These are phyloP conservation scores for Chaetomiaceae sp. DNA, from an alignment of 2,329 filamentous ascomycete species.

Conservation along the genomic window DNA sequence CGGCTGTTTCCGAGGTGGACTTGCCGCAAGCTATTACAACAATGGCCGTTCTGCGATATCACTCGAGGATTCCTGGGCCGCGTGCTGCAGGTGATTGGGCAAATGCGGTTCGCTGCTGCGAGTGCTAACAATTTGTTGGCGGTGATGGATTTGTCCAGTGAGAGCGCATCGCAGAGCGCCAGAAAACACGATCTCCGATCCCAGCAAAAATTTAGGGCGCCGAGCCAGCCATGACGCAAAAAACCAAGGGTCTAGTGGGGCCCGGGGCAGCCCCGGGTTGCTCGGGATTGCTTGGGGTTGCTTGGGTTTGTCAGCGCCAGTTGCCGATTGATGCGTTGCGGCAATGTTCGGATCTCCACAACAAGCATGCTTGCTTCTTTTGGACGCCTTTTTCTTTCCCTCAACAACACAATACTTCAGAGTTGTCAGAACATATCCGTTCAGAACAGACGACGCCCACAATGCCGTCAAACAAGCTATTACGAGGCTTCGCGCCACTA, in stretches of 20 bases:
- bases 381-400: constrained; percentile 8
- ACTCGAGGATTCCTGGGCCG: not conserved
- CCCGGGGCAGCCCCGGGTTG: not conserved
- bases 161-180: constrained; percentile 7
- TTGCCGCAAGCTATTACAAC: not conserved
- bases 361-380: constrained; percentile 3
- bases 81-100: constrained; percentile 14
- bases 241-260: constrained; percentile 7
- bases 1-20: constrained; percentile 2
- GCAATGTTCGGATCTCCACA: constrained; percentile 13
- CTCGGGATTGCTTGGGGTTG: constrained; percentile 15
- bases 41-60: not conserved
- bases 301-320: constrained; percentile 24
- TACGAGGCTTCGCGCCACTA: constrained; percentile 26
- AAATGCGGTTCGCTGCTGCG: not conserved
- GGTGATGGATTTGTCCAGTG: constrained; percentile 10
- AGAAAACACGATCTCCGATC: no score
- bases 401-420: not conserved
- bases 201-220: constrained; percentile 18
- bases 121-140: not conserved
- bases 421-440: not conserved
- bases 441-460: not conserved
- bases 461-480: constrained; percentile 29
- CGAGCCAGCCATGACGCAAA: constrained; percentile 26
- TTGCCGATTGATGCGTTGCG: constrained; percentile 9